Percentiles rank a stretch among this genome's conserved stretches.
Evolutionary conservation across 1,284 basidiomycete genomes (phyloP).

Genomic region (Apiotrichum veenhuisii): DNA sequence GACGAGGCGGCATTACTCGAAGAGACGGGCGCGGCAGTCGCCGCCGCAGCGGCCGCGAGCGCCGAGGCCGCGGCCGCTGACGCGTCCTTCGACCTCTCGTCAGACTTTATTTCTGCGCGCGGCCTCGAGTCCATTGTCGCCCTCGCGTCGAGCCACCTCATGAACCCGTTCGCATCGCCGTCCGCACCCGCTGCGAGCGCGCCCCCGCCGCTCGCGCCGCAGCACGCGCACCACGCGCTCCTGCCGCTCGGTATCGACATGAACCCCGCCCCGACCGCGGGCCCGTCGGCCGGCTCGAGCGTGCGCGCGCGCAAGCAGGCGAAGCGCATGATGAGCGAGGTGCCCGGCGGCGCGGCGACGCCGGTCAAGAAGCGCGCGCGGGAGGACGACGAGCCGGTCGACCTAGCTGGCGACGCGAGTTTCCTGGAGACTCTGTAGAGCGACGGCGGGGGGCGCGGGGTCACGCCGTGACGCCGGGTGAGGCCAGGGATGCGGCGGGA

Average conservation of each 20-base stretch:
- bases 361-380: conserved; percentile 30
- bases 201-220: background rate
- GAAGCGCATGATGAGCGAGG: conserved; percentile 31
- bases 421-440: conserved; percentile 16
- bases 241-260: conserved; percentile 10
- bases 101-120: conserved; percentile 22
- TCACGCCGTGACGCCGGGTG: too few species aligned
- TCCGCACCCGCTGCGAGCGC: background rate
- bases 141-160: conserved; percentile 12
- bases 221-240: conserved; percentile 8
- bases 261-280: background rate
- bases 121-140: conserved; percentile 23
- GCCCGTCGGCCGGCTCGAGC: conserved; percentile 25
- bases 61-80: conserved; percentile 11
- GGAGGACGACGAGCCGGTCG: conserved; percentile 6
- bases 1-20: conserved; percentile 1
- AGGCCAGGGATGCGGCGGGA: too few species aligned
- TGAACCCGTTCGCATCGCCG: conserved; percentile 17
- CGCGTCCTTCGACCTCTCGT: conserved; percentile 17
- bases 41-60: conserved; percentile 7
- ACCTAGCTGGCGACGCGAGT: conserved; percentile 17
- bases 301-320: conserved; percentile 38
- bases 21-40: background rate
- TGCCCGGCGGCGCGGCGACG: conserved; percentile 40
- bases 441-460: background rate